Base-by-base conservation (phyloP, 2,329 filamentous ascomycete species). In the Sclerotinia glacialis region DNA sequence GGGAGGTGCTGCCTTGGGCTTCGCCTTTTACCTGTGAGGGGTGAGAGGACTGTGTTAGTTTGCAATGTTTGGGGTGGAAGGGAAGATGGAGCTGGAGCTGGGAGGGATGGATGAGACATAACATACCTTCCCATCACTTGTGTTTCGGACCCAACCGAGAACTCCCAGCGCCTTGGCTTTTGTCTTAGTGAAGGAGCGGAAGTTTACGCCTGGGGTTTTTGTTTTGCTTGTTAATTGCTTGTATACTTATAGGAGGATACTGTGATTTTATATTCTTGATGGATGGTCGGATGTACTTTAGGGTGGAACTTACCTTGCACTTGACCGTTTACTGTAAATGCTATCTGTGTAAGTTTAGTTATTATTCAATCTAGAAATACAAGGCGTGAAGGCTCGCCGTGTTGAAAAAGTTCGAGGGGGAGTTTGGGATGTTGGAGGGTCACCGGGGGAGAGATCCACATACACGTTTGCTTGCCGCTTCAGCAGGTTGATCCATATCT, bases 21-120 rank as follows among this genome's bases (percentile, higher is more conserved):
- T 97, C 93, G 34, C 94, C 94, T 75, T 92, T 87, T 56, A 98
- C 93, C 92, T 97, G 28, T 21, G 11, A 37, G 16, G 11, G 18
- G 21, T n/a, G 14, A 12, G 47, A 26, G 31, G n/a, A n/a, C n/a
- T n/a, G n/a, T 34, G 16, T 3, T 7, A 1, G 31, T 4, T 37
- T 21, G 6, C 7, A n/a, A 2, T 8, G n/a, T 11, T 26, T 21
- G 23, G 34, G 12, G 42, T 1, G 14, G 49, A 46, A 18, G 18
- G n/a, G n/a, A n/a, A 5, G 4, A 23, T 34, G 31, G 34, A 16
- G n/a, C 34, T 6, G 6, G 5, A 11, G 40, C 14, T 7, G 5
- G 31, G 34, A 14, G 34, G 7, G 7, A 37, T 37, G 23, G 5
- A 28, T 18, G 16, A 37, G 11, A 42, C 40, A 54, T 71, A 83